These are phyloP conservation scores for Aspergillus floridensis DNA, from an alignment of 2,329 filamentous ascomycete genomes.

Conservation along the genomic window DNA sequence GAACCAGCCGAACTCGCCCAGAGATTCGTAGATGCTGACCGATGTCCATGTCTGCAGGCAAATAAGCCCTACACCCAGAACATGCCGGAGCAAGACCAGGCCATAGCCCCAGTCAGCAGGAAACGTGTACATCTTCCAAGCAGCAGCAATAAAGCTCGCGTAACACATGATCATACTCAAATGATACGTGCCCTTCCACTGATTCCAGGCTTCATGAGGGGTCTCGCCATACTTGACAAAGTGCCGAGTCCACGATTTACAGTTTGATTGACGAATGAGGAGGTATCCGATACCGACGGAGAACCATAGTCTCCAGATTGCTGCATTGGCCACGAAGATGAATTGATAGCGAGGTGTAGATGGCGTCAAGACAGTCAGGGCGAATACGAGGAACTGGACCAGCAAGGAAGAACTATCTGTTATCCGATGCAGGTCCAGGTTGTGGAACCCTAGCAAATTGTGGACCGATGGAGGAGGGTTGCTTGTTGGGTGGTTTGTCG, in stretches of 20 bases:
- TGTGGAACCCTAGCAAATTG: constrained; percentile 76
- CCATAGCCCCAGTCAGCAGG: constrained; percentile 84
- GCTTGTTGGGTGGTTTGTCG: constrained; percentile 41
- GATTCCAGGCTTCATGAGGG: constrained; percentile 86
- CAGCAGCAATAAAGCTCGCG: constrained; percentile 80
- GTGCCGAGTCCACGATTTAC: constrained; percentile 94
- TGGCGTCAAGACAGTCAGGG: constrained; percentile 72
- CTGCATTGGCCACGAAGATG: constrained; percentile 76
- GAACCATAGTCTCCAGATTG: constrained; percentile 87
- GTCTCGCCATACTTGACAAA: constrained; percentile 96
- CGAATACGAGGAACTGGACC: constrained; percentile 70
- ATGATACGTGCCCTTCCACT: constrained; percentile 97
- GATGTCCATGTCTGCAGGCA: constrained; percentile 90
- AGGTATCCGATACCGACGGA: constrained; percentile 82
- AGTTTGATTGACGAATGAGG: constrained; percentile 78
- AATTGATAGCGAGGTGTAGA: constrained; percentile 71
- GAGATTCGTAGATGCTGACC: constrained; percentile 86
- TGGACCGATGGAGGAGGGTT: constrained; percentile 68
- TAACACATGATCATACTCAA: constrained; percentile 89
- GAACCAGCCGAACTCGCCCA: constrained; percentile 98
- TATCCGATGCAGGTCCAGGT: constrained; percentile 83
- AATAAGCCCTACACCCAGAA: constrained; percentile 76
- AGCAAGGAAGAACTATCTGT: constrained; percentile 80
- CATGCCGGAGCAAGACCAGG: constrained; percentile 81
- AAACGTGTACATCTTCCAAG: constrained; percentile 94